Percentiles rank a stretch among this genome's conserved stretches.
These are phyloP conservation scores for Mucor mucedo DNA, from an alignment of 371 early-diverging fungal species.

Conservation along the genomic window DNA sequence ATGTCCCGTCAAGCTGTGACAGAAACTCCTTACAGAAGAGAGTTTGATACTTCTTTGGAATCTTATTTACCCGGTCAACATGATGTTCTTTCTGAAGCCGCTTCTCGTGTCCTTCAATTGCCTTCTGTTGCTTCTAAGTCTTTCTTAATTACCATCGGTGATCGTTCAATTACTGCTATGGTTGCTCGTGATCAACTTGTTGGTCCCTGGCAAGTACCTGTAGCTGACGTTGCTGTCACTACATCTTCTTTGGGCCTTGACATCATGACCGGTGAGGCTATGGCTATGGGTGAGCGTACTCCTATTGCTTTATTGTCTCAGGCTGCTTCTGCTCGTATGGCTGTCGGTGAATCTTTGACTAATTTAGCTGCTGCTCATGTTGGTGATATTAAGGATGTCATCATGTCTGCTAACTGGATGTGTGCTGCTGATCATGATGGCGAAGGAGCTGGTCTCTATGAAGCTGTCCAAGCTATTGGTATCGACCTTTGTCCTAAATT, in stretches of 20 bases:
- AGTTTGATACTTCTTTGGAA: slow-evolving; percentile 69
- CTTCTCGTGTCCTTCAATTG: slow-evolving; percentile 79
- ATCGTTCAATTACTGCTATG: slow-evolving; percentile 92
- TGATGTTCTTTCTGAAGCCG: slow-evolving; percentile 64
- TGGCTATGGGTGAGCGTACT: slow-evolving; percentile 97
- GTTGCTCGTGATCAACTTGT: slow-evolving; percentile 97
- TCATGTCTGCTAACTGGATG: slow-evolving; percentile 98
- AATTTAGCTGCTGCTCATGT: slow-evolving; percentile 92
- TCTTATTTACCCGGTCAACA: slow-evolving; percentile 57
- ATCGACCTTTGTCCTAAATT: slow-evolving; percentile 91
- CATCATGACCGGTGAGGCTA: slow-evolving; percentile 86
- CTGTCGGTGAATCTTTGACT: slow-evolving; percentile 89
- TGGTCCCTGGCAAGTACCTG: slow-evolving; percentile 97
- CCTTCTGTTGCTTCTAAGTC: slow-evolving; percentile 92
- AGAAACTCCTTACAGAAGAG: slow-evolving; percentile 52
- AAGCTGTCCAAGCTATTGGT: slow-evolving; percentile 93
- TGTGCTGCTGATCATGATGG: slow-evolving; percentile 88
- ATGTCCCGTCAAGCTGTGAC: slow-evolving; percentile 82
- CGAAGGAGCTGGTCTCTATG: slow-evolving; percentile 92
- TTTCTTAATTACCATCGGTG: slow-evolving; percentile 97
- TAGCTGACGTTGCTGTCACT: slow-evolving; percentile 94
- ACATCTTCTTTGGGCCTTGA: slow-evolving; percentile 75
- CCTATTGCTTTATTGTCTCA: slow-evolving; percentile 84
- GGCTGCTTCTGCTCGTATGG: slow-evolving; percentile 95
- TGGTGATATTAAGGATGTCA: slow-evolving; percentile 68